Conservation (phyloP, 192 early-diverging fungal species). For the Obelidium mucronatum region DNA sequence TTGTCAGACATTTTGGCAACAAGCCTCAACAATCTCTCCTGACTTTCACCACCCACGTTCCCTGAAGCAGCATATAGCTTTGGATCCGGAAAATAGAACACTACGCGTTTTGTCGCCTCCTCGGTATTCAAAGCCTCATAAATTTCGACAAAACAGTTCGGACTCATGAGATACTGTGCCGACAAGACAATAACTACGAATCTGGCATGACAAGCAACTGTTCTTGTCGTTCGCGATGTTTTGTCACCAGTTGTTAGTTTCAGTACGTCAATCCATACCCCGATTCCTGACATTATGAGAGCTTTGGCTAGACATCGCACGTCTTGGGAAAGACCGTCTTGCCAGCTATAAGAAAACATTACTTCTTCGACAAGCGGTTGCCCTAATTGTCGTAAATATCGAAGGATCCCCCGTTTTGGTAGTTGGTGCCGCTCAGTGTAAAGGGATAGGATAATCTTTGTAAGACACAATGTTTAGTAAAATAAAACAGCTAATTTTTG, state of each 20-base stretch:
- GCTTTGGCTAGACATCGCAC: not conserved
- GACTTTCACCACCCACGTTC: not conserved
- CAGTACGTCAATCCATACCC: conserved; percentile 30
- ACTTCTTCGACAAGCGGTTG: conserved; percentile 24
- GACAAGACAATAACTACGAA: conserved; percentile 24
- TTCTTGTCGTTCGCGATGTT: conserved; percentile 15
- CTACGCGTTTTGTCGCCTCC: not conserved
- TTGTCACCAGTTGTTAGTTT: conserved; percentile 10
- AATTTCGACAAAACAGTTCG: conserved; percentile 20
- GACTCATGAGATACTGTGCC: not conserved
- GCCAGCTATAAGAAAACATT: conserved; percentile 27
- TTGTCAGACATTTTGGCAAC: not conserved
- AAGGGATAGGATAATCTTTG: not conserved
- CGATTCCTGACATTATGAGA: not conserved
- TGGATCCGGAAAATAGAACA: conserved; percentile 3
- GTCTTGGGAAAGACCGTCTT: conserved; percentile 5
- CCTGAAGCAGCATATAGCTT: not conserved
- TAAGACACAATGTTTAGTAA: not conserved
- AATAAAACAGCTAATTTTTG: not conserved
- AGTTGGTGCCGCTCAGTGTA: not conserved
- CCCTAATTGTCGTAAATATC: conserved; percentile 16
- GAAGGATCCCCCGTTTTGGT: conserved; percentile 4
- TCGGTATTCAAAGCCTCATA: conserved; percentile 3
- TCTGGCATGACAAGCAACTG: conserved; percentile 15
- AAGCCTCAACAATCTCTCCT: not conserved